Conservation (phyloP, 2,329 filamentous ascomycete genomes). For the Trichoderma simmonsii region DNA sequence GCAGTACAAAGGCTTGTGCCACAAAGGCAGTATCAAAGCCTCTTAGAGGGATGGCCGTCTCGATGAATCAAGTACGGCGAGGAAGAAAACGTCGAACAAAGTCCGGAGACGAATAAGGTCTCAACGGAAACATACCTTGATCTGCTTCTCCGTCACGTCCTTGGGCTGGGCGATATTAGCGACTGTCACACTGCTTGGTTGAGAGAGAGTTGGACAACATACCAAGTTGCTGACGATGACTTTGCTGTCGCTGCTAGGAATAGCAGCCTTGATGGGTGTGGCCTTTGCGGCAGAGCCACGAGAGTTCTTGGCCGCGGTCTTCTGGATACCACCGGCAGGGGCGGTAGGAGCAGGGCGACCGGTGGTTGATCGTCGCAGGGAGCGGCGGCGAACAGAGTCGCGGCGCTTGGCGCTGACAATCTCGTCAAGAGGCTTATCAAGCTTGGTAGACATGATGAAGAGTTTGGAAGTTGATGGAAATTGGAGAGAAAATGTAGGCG, state of each 20-base stretch:
- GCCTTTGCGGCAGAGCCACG: conserved; percentile 60
- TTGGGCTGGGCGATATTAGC: conserved; percentile 68
- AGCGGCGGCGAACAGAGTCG: conserved; percentile 53
- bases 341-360: conserved; percentile 57
- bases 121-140: conserved; percentile 99
- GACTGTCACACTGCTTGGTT: neutral
- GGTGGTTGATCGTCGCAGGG: conserved; percentile 48
- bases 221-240: conserved; percentile 99
- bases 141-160: conserved; percentile 94
- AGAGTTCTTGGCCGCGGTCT: conserved; percentile 62
- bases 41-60: conserved; percentile 23
- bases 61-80: conserved; percentile 37
- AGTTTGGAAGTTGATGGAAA: conserved; percentile 1
- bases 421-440: conserved; percentile 95
- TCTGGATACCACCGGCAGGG: conserved; percentile 82
- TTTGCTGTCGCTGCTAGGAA: conserved; percentile 75
- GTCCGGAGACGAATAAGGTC: conserved; percentile 64
- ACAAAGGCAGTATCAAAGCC: conserved; percentile 1
- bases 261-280: conserved; percentile 61
- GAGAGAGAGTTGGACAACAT: conserved; percentile 41
- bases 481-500: neutral
- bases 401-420: conserved; percentile 78
- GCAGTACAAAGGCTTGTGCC: conserved; percentile 1
- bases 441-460: conserved; percentile 81
- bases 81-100: conserved; percentile 61